Evolutionary conservation across 2,329 filamentous ascomycete genomes (phyloP), one percentile per base, ranked within the genome.

Genomic region (Trichoderma hamatum): DNA sequence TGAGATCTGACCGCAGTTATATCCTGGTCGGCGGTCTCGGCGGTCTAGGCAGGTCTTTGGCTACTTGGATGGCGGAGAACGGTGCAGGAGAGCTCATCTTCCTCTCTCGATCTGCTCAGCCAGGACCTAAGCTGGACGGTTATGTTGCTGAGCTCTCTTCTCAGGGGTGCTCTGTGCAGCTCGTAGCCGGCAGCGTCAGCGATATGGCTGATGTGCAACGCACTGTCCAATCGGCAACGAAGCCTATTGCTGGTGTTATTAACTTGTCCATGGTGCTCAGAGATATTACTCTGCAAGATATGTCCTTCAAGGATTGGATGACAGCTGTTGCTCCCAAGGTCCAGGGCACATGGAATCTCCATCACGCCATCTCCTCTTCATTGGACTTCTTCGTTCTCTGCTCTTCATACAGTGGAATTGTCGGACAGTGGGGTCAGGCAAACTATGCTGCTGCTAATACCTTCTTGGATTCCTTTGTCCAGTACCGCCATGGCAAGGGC

Each of bases 381-480:
- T 72, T 81, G 26, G 79, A 80, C 66, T 80, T 80, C 70, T 79
- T 79, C 71, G 72, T 79, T 46, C 59, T 77, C 10, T 74, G 78
- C 36, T 77, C 75, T 0, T 81, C 79, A 1, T 46, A 51, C 7
- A 52, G 32, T n/a, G 58, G 67, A 21, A 71, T 77, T 9, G 69
- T 79, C 4, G 80, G 77, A 7, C 73, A 76, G 24, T 70, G 73
- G 6, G 75, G 73, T 0, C 80, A 82, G 69, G 74, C 75, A 52
- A 82, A 80, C 70, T 81, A 82, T 70, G 72, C 76, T 4, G 78
- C 80, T 0, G 81, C 77, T 19, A 84, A 82, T 71, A 76, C 78
- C 11, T 84, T 80, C 73, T 72, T 82, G 39, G 79, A 83, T 43
- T 73, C 78, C 5, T 78, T 84, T 30, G 78, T 76, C 3, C 76